Percentiles rank a stretch among this genome's conserved stretches.
phyloP scores from a whole-genome alignment of 1,139 yeast genomes.

The Sugiyamaella paludigena region DNA sequence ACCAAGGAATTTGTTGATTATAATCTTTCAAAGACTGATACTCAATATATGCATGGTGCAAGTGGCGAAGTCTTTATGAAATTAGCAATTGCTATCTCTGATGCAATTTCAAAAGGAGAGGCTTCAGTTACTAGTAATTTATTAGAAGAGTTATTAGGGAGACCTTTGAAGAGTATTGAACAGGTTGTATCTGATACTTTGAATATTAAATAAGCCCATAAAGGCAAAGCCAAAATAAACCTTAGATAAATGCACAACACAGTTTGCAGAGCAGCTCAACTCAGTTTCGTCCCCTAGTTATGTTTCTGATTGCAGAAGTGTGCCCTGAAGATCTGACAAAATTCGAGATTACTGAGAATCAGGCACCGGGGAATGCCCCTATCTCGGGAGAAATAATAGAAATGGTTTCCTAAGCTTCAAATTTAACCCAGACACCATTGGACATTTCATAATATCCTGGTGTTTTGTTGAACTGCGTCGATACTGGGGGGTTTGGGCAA shows the following conservation, averaged over 20 bases:
- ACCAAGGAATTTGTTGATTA: slow-evolving; percentile 1
- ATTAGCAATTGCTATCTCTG: slow-evolving; percentile 3
- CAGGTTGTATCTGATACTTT: not conserved
- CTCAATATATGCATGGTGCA: too few relatives aligned
- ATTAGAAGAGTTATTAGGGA: slow-evolving; percentile 4
- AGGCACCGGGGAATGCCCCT: too few relatives aligned
- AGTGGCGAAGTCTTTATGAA: slow-evolving; percentile 5
- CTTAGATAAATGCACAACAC: too few relatives aligned
- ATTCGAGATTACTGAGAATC: too few relatives aligned
- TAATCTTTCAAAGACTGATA: slow-evolving; percentile 2
- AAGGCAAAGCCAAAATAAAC: too few relatives aligned
- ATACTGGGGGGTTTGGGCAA: slow-evolving; percentile 3
- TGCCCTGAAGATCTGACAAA: too few relatives aligned
- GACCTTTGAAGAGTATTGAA: slow-evolving; percentile 7
- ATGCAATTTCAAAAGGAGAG: slow-evolving; percentile 11
- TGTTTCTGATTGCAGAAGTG: too few relatives aligned
- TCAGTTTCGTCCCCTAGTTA: too few relatives aligned
- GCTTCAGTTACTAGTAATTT: not conserved
- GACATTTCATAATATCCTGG: slow-evolving; percentile 9
- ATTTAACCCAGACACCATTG: slow-evolving; percentile 10
- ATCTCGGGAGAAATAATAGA: too few relatives aligned
- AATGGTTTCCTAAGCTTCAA: slow-evolving; percentile 4
- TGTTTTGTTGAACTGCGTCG: not conserved
- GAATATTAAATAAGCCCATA: too few relatives aligned
- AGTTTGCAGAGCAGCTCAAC: too few relatives aligned